A percentile compares a stretch with the other conserved stretches of the same genome.
These are phyloP conservation scores for Phytopythium oedochilum DNA, from an alignment of 352 stramenopile species.

Conservation along the genomic window DNA sequence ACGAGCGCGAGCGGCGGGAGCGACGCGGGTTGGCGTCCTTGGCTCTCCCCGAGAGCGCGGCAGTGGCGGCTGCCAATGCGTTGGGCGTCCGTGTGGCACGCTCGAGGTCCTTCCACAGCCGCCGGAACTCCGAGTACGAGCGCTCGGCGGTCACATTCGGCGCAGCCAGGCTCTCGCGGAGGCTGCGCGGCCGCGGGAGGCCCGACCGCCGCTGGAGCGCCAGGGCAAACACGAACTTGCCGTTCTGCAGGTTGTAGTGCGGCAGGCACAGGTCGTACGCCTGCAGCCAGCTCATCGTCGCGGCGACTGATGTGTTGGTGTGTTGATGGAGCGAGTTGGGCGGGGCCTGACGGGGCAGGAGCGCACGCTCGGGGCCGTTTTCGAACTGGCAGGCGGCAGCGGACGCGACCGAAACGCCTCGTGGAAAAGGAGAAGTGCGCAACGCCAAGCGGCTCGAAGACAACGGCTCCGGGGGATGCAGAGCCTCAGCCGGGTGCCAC, in stretches of 20 bases:
- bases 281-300: constrained; percentile 53
- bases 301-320: not conserved
- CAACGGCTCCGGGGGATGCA: not conserved
- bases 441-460: not conserved
- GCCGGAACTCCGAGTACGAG: constrained; percentile 60
- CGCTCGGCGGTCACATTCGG: constrained; percentile 23
- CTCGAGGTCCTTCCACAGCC: constrained; percentile 46
- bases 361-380: constrained; percentile 1
- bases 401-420: not conserved
- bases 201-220: constrained; percentile 23
- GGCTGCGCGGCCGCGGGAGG: constrained; percentile 13
- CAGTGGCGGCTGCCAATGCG: constrained; percentile 6
- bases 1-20: constrained; percentile 8
- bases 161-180: not conserved
- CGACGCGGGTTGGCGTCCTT: constrained; percentile 7
- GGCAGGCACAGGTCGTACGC: constrained; percentile 39
- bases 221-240: constrained; percentile 46
- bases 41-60: constrained; percentile 8
- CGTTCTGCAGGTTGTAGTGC: constrained; percentile 30
- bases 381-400: not conserved
- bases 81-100: constrained; percentile 31
- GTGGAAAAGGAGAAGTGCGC: constrained; percentile 1
- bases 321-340: not conserved
- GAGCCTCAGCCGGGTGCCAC: no score
- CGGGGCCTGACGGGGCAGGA: no score